Evolutionary conservation across 352 stramenopile species (phyloP).

Genomic region (Aphanomyces euteiches): DNA sequence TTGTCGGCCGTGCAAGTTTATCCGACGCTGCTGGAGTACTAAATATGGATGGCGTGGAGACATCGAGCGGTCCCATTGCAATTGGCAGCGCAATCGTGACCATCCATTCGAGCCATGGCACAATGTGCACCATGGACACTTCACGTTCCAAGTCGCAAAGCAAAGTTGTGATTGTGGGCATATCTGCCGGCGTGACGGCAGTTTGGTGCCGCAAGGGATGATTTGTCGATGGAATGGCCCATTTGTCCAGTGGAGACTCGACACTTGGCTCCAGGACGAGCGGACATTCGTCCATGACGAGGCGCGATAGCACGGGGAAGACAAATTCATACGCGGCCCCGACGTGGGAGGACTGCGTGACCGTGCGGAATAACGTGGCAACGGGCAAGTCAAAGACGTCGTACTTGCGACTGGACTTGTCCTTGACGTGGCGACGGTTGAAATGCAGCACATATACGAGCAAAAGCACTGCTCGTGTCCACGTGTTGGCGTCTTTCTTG

Average conservation of each 20-base stretch:
- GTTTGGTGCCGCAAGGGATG: background rate
- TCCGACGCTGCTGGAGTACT: background rate
- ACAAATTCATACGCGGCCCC: conserved; percentile 26
- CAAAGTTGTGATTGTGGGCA: conserved; percentile 12
- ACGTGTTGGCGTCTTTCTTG: background rate
- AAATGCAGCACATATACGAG: conserved; percentile 25
- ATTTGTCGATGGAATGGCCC: background rate
- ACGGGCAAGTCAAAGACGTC: conserved; percentile 9
- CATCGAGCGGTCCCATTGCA: conserved; percentile 5
- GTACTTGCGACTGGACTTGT: conserved; percentile 16
- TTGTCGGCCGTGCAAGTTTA: conserved; percentile 3
- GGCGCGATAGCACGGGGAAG: conserved; percentile 22
- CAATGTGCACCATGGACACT: background rate
- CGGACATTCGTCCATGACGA: conserved; percentile 26
- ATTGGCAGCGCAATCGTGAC: background rate
- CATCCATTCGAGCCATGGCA: conserved; percentile 10
- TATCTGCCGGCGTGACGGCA: background rate
- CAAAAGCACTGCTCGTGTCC: conserved; percentile 6
- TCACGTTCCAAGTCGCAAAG: background rate
- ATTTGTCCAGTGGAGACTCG: background rate
- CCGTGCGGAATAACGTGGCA: background rate
- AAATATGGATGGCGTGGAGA: background rate
- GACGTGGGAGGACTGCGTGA: background rate
- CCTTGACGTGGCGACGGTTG: conserved; percentile 19
- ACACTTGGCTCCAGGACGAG: background rate